Base-by-base conservation (phyloP, 208 protist genomes). In the Porcisia hertigi region DNA sequence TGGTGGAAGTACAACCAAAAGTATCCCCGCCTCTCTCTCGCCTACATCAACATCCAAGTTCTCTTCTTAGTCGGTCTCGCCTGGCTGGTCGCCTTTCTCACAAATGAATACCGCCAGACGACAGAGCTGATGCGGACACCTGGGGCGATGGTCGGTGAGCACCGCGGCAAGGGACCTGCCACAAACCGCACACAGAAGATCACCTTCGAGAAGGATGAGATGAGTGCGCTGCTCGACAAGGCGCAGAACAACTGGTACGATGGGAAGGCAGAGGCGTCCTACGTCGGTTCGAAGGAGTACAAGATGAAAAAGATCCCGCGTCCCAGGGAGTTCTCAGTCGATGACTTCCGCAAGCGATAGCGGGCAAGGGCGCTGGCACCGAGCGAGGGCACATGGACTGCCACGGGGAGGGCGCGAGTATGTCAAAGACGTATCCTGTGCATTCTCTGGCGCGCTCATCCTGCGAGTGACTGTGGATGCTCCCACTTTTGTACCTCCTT, bases 1-100 rank as follows among this genome's bases (percentile, higher is more conserved):
- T 96, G 92, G 92, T 96, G 92, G 90, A 89, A 94, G 84, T 91
- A 95, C 80, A 93, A 95, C 71, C 92, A 92, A 66, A 88, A 90
- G 71, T 88, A 93, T 67, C 92, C 92, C 0, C 89, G 90, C 45
- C 80, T 96, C 54, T 96, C 92, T 34, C 45, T 94, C 8, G 89
- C 89, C 23, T 94, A 96, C 81, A 85, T 96, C 41, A 95, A 95
- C 73, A 94, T 95, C 58, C 92, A 96, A 60, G 80, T 94, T 7
- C 47, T 94, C 23, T 93, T 96, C 49, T 62, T 96, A 8, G 75
- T 96, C 4, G 92, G 90, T 1, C 52, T 91, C 14, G 90, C 92
- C 53, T 96, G 92, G 90, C 84, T 96, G 3, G 74, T 84, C 43
- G 89, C 90, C 14, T 93, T 95, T 69, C 85, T 96, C 34, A 88